Base-by-base conservation (phyloP, 352 stramenopile species). In the Aphanomyces invadans region DNA sequence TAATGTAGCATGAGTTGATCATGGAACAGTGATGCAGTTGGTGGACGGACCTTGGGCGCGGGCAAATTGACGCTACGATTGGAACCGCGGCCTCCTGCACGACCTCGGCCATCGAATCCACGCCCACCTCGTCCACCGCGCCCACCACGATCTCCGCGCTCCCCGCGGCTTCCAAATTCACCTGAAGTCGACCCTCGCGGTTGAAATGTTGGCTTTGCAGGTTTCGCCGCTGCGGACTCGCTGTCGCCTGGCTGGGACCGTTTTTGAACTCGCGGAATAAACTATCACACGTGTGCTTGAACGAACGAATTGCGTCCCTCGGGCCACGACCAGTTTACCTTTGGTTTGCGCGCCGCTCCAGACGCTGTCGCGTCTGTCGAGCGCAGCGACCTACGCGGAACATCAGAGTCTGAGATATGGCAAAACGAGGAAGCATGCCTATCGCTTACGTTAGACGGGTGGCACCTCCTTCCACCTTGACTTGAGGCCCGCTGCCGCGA, bases 91-190 rank as follows among this genome's bases (percentile, higher is more conserved):
- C 76, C 75, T 19, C 78, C 73, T 45, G 78, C 73, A 28, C 82
- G 73, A 19, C 84, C 76, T n/a, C 82, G 71, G 1, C 80, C 80
- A 28, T 79, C 71, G 4, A 76, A 73, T 62, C 77, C 71, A 53
- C 77, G 61, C 9, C 75, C 73, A 23, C 78, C 73, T 42, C 68
- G 60, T 32, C 70, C 55, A 63, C 33, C 36, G 26, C 55, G 55
- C n/a, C 55, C 55, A 36, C 33, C 60, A 15, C 26, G 17, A 36
- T 56, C 60, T 10, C 33, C n/a, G 36, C 60, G 42, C 10, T 38
- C 60, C n/a, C 19, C 45, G 25, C 32, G 60, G 25, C 23, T n/a
- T 10, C 17, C 29, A 32, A 26, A 42, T 1, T 56, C 25, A 21
- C 19, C 29, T n/a, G n/a, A 5, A 39, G 33, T 15, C 21, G n/a